Evolutionary conservation across 257 asterid species (phyloP).

Genomic region (Solanum appendiculatum): DNA sequence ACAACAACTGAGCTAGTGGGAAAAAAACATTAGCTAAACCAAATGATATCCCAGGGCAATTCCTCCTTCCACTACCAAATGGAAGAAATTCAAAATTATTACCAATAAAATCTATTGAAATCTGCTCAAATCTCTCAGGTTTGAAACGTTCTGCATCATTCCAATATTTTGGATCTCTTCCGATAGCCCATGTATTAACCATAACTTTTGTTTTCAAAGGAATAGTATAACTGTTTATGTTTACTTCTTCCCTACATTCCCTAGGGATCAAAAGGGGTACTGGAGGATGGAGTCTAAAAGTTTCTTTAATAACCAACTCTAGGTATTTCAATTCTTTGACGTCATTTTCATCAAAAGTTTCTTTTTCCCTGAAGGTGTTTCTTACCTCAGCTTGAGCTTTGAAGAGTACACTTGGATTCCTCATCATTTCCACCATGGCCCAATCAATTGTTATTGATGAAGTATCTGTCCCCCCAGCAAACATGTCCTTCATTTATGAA

Average conservation of each 20-base stretch:
- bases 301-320: constrained; percentile 2
- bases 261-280: background rate
- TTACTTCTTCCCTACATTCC: background rate
- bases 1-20: background rate
- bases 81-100: background rate
- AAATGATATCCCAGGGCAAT: background rate
- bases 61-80: background rate
- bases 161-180: constrained; percentile 3
- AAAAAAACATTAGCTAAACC: background rate
- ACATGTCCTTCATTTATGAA: background rate
- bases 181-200: constrained; percentile 3
- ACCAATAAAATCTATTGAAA: background rate
- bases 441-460: background rate
- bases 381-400: constrained; percentile 4
- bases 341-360: background rate
- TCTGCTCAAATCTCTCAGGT: background rate
- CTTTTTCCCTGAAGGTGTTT: background rate
- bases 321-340: background rate
- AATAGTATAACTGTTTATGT: background rate
- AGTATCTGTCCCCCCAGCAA: background rate
- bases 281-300: constrained; percentile 1
- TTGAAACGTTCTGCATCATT: background rate
- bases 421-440: constrained; percentile 7
- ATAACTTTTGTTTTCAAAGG: background rate
- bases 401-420: background rate